Evolutionary conservation across 495 filamentous ascomycete species (phyloP), one percentile per base, ranked within the genome.

Genomic region (Penicillium cinerascens): DNA sequence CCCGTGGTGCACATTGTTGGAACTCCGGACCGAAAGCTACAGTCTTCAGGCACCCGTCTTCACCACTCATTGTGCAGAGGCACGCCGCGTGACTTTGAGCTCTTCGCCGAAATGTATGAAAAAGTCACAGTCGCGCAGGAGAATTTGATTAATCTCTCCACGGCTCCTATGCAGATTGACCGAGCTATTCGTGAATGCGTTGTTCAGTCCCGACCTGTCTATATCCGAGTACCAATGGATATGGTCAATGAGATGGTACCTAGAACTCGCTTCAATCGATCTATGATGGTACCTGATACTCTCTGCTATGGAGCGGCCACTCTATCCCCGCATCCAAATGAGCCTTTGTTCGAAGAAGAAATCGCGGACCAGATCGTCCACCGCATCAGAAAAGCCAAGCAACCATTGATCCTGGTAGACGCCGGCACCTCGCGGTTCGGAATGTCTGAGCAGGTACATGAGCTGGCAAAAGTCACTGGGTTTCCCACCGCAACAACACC

Each of bases 1-100:
- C 87, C 87, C 0, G 71, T 95, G 3, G 80, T 91, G 13, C 88
- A 92, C 61, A 86, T 93, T 42, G 87, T 91, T 18, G 89, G 88
- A 0, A 49, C 53, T n/a, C 63, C 63, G 0, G 11, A n/a, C 0
- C 42, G 21, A 1, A 21, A n/a, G 1, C 10, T 27, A 6, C 46
- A 58, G 11, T 6, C 23, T 1, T 18, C 25, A 21, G 41, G 47
- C 4, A n/a, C 20, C 2, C 29, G 41, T 3, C 42, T 56, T 6
- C 53, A 56, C 38, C 53, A 56, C 27, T 20, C 53, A 4, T 52
- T 52, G 5, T 51, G 49, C 27, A 36, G 40, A 4, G 49, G 49
- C 7, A 8, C 13, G 7, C n/a, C 35, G 17, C 26, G 35, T 16
- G 50, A 52, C 17, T 52, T 33, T 25, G 25, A 47, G 17, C 21